Evolutionary conservation across 2,329 filamentous ascomycete genomes (phyloP).

Genomic region (Trichoderma simmonsii): DNA sequence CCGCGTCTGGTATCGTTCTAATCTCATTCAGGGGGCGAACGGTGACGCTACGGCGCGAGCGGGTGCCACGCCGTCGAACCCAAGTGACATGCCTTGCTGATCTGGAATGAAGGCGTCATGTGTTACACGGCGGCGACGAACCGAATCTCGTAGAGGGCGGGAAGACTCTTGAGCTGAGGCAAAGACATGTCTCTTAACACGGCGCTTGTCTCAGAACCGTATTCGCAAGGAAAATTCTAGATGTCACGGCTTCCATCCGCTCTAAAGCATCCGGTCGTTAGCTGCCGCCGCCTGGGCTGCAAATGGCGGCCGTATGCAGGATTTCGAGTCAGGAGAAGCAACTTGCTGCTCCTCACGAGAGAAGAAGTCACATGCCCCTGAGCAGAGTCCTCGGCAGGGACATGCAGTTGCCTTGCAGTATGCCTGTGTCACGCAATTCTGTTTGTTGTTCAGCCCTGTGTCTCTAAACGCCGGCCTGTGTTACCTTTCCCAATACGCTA

Average conservation of each 20-base stretch:
- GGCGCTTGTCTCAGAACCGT: neutral
- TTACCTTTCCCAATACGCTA: neutral
- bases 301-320: neutral
- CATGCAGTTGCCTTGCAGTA: neutral
- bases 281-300: neutral
- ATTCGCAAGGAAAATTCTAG: neutral
- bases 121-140: neutral
- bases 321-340: neutral
- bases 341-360: neutral
- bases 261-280: neutral
- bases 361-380: neutral
- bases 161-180: neutral
- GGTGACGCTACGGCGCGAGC: neutral
- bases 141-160: neutral
- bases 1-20: neutral
- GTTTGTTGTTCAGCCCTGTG: conserved; percentile 3
- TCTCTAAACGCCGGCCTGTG: neutral
- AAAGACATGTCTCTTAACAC: neutral
- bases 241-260: neutral
- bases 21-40: neutral
- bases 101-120: conserved; percentile 4
- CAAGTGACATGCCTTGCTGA: conserved; percentile 1
- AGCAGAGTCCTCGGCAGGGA: neutral
- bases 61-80: neutral
- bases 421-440: neutral